phyloP scores from a whole-genome alignment of 768 basidiomycete genomes.

The Ramaria sp. region DNA sequence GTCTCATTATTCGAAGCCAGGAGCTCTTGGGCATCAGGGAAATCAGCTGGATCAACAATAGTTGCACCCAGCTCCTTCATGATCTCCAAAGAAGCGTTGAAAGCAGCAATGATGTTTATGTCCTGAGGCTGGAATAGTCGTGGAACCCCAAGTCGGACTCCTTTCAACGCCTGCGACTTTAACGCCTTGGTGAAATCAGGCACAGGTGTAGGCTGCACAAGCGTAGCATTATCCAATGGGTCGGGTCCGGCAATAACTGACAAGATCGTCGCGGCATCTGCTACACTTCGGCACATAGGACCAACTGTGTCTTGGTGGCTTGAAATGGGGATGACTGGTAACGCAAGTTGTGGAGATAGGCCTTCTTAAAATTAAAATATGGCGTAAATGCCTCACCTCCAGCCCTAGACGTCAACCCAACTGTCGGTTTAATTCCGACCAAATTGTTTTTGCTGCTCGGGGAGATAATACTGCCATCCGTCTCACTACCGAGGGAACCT shows the following conservation, averaged over 20 bases:
- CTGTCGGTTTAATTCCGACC: constrained; percentile 30
- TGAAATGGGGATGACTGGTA: constrained; percentile 34
- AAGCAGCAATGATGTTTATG: constrained; percentile 22
- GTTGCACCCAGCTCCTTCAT: constrained; percentile 32
- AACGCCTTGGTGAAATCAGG: constrained; percentile 50
- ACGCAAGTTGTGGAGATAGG: not conserved
- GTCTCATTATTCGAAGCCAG: constrained; percentile 33
- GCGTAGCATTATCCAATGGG: constrained; percentile 29
- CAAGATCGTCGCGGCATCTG: constrained; percentile 29
- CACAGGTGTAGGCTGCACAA: constrained; percentile 33
- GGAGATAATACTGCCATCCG: constrained; percentile 37
- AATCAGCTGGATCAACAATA: constrained; percentile 52
- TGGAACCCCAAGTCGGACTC: constrained; percentile 36
- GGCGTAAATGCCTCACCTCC: constrained; percentile 18
- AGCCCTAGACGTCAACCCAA: constrained; percentile 29
- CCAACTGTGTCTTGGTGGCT: constrained; percentile 31
- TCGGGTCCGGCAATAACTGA: constrained; percentile 33
- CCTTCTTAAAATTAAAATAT: not conserved
- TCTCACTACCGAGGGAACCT: constrained; percentile 36
- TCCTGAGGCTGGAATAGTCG: constrained; percentile 18
- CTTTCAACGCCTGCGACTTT: constrained; percentile 32
- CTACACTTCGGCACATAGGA: constrained; percentile 25
- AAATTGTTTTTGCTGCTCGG: constrained; percentile 33
- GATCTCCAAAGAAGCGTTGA: constrained; percentile 28
- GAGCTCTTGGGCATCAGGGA: constrained; percentile 45